A percentile compares a stretch with the other conserved stretches of the same genome.
Conservation (phyloP, 2,329 filamentous ascomycete species). For the Monosporascus sp. region DNA sequence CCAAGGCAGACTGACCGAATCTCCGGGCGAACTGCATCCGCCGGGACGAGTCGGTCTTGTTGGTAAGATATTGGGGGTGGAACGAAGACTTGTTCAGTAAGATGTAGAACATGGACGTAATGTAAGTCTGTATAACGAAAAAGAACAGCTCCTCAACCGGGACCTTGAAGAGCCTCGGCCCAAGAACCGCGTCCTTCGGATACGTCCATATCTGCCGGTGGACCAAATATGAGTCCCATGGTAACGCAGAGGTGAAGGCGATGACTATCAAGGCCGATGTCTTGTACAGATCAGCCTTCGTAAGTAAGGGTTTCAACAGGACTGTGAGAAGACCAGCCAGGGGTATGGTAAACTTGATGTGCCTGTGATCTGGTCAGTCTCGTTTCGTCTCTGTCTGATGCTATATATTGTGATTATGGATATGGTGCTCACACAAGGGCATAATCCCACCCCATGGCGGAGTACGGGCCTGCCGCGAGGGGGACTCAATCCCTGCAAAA, state of each 20-base stretch:
- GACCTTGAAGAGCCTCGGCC: conserved; percentile 58
- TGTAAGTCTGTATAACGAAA: conserved; percentile 73
- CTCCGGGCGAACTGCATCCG: conserved; percentile 27
- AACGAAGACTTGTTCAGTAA: conserved; percentile 62
- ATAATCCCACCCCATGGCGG: conserved; percentile 25
- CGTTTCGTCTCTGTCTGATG: background rate
- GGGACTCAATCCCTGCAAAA: background rate
- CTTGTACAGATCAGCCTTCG: conserved; percentile 58
- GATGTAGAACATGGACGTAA: conserved; percentile 63
- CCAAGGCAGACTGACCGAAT: conserved; percentile 46
- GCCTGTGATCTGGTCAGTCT: conserved; percentile 34
- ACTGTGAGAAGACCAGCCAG: conserved; percentile 54
- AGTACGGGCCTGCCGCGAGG: background rate
- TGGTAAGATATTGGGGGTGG: conserved; percentile 37
- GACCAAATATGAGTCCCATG: conserved; percentile 75
- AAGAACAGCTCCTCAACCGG: conserved; percentile 72
- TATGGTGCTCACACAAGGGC: conserved; percentile 22
- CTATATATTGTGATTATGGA: background rate
- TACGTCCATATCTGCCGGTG: conserved; percentile 66
- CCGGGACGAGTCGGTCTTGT: conserved; percentile 20
- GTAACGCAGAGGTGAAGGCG: conserved; percentile 63
- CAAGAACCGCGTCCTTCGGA: conserved; percentile 59
- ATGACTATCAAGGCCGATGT: conserved; percentile 56
- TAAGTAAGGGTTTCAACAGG: conserved; percentile 57
- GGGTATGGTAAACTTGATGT: conserved; percentile 64